These are phyloP conservation scores for Crinitomyces ghanaensis DNA, from an alignment of 805 yeast genomes.

Conservation along the genomic window DNA sequence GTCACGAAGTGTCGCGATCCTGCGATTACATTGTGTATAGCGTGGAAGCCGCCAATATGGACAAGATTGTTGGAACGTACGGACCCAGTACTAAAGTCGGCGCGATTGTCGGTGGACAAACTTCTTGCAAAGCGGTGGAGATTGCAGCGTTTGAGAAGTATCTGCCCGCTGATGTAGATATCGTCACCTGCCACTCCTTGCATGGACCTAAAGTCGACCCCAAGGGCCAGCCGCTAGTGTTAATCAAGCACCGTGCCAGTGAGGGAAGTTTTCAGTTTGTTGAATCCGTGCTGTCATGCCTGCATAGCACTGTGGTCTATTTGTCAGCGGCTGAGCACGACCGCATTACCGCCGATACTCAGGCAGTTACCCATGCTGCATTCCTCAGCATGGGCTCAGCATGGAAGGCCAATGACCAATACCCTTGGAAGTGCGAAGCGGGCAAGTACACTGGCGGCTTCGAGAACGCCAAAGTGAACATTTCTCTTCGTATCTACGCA, in stretches of 20 bases:
- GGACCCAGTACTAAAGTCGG: constrained; percentile 81
- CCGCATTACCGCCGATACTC: constrained; percentile 93
- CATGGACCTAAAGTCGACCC: constrained; percentile 92
- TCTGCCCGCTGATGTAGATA: constrained; percentile 70
- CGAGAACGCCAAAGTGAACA: constrained; percentile 92
- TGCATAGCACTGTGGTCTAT: constrained; percentile 65
- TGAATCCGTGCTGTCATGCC: constrained; percentile 51
- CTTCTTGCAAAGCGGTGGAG: constrained; percentile 89
- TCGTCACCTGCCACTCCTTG: constrained; percentile 78
- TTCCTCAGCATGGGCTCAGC: constrained; percentile 95
- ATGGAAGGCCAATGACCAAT: constrained; percentile 72
- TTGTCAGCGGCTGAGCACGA: constrained; percentile 86
- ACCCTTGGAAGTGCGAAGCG: constrained; percentile 87
- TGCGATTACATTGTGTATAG: constrained; percentile 81
- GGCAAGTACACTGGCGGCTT: constrained; percentile 84
- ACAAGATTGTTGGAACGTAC: constrained; percentile 55
- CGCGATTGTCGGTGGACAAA: constrained; percentile 95
- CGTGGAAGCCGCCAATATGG: constrained; percentile 85
- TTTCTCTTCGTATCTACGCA: constrained; percentile 78
- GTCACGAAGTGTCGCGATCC: constrained; percentile 69
- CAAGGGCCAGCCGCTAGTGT: constrained; percentile 84
- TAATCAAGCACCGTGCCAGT: constrained; percentile 61
- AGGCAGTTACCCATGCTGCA: constrained; percentile 97
- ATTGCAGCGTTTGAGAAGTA: constrained; percentile 69
- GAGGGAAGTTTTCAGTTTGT: constrained; percentile 46